Percentiles rank a stretch among this genome's conserved stretches.
Conservation (phyloP, 176 grass and related monocot species). For the Chrysopogon serrulatus region DNA sequence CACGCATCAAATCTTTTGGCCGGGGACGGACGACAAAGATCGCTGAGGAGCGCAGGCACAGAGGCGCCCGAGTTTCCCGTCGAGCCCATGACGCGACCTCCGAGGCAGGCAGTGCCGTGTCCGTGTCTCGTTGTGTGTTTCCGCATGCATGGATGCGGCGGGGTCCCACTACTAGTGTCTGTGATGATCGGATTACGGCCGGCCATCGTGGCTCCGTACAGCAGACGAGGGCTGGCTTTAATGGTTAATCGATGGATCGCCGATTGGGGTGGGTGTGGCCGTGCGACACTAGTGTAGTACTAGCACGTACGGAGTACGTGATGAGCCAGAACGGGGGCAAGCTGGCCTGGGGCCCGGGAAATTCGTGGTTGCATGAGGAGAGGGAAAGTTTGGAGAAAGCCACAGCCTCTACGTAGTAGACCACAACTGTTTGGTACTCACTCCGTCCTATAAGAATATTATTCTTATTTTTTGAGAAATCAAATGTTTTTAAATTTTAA, state of each 20-base stretch:
- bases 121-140: neutral
- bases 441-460: no score
- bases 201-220: neutral
- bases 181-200: neutral
- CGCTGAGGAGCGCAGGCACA: neutral
- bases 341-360: no score
- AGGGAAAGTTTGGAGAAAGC: no score
- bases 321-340: neutral
- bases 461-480: no score
- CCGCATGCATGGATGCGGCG: neutral
- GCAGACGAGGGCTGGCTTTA: neutral
- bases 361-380: no score
- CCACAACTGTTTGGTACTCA: no score
- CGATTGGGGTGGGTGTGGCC: neutral
- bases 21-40: constrained; percentile 1
- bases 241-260: neutral
- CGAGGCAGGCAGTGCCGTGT: neutral
- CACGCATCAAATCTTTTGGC: neutral
- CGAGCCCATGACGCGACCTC: constrained; percentile 22
- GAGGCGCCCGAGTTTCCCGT: constrained; percentile 40
- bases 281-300: neutral
- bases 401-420: no score
- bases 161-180: neutral
- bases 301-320: no score
- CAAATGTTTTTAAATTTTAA: no score